Base-by-base conservation (phyloP, 495 filamentous ascomycete species). In the Penicillium ucsense region DNA sequence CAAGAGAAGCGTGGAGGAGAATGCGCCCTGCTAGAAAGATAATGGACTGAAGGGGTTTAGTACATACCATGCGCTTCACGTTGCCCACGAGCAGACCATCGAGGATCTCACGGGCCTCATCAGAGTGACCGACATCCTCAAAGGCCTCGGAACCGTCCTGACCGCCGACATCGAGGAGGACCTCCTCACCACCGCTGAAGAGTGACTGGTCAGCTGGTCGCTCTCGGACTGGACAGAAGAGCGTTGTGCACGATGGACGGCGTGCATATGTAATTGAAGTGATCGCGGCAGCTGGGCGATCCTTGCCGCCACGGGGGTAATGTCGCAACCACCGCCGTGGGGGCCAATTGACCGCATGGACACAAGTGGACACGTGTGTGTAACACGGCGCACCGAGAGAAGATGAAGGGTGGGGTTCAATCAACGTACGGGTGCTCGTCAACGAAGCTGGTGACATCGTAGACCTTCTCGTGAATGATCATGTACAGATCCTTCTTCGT, bases 41-140 rank as follows among this genome's bases (percentile, higher is more conserved):
- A 20, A 27, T 20, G 7, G 3, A 30, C 5, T 41, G 2, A 29
- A 5, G 20, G 8, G 6, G 28, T 9, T 30, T 3, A 53, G 48
- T 35, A 63, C 76, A 54, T 81, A 96, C 91, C 76, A 83, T 65
- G 65, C 90, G 81, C 81, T 95, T 95, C 56, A 99, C 70, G 30
- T 54, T 79, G 46, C 88, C 92, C 52, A 95, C 81, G 32, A 83
- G 71, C 51, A 95, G 73, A 53, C 82, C 81, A 28, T 83, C 78
- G 11, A 99, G 81, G 60, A 95, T 89, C 75, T 96, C 89, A 44
- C 94, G 84, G 49, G 94, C 94, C 76, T 99, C 94, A 67, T 99
- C 94, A 66, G 86, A 92, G 84, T 99, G 94, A 52, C 94, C 94
- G 65, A 99, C 94, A 71, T 99, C 94, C 75, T 99, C 92, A 66